A percentile compares a stretch with the other conserved stretches of the same genome.
These are phyloP conservation scores for Aspergillus fumigatiaffinis DNA, from an alignment of 2,329 filamentous ascomycete species.

Conservation along the genomic window DNA sequence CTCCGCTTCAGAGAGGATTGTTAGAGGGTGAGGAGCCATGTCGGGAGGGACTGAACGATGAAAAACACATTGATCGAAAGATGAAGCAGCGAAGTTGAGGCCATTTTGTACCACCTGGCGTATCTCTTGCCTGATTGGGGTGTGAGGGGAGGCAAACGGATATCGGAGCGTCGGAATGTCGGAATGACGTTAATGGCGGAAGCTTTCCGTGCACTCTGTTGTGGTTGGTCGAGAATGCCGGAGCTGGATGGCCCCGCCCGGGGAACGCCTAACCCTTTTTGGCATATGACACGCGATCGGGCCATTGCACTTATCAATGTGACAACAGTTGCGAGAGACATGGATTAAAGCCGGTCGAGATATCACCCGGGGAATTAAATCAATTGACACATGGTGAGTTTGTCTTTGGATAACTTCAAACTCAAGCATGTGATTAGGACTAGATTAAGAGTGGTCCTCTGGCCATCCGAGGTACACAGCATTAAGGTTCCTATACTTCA, in stretches of 20 bases:
- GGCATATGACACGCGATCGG: neutral
- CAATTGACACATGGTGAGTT: too few species aligned
- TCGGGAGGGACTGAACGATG: neutral
- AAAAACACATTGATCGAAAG: neutral
- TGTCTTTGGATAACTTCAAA: too few species aligned
- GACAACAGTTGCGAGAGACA: too few species aligned
- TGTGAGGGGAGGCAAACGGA: neutral
- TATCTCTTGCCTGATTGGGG: neutral
- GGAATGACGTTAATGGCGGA: neutral
- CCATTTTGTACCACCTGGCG: neutral
- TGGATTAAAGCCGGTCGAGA: neutral
- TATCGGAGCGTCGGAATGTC: neutral
- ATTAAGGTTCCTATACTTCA: too few species aligned
- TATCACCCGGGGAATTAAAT: too few species aligned
- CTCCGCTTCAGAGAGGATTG: slow-evolving; percentile 32
- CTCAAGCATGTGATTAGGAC: neutral
- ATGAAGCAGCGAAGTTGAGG: neutral
- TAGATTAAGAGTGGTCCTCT: neutral
- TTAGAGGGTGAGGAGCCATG: slow-evolving; percentile 31
- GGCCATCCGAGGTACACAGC: too few species aligned
- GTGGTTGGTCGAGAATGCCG: neutral
- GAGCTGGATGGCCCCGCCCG: too few species aligned
- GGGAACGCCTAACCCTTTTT: too few species aligned
- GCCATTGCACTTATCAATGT: too few species aligned
- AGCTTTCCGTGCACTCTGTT: neutral